A percentile compares a stretch with the other conserved stretches of the same genome.
These are phyloP conservation scores for Xylariales sp. DNA, from an alignment of 2,329 filamentous ascomycete species.

Conservation along the genomic window DNA sequence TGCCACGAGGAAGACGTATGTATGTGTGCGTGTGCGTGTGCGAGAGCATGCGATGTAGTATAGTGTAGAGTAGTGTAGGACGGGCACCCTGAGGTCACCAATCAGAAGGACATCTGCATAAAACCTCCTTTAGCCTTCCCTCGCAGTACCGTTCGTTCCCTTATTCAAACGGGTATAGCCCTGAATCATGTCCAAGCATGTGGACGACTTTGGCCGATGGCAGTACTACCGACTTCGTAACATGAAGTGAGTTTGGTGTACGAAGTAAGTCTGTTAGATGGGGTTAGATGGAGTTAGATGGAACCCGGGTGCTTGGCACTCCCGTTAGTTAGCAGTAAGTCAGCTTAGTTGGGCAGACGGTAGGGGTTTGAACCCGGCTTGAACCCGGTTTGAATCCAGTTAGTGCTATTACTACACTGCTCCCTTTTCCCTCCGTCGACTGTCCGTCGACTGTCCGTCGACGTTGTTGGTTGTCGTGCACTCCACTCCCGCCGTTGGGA, in stretches of 20 bases:
- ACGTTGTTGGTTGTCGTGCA: background rate
- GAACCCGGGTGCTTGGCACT: constrained; percentile 11
- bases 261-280: background rate
- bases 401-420: background rate
- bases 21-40: no score
- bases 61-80: background rate
- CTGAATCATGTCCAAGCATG: constrained; percentile 1
- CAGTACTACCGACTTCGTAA: constrained; percentile 2
- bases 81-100: background rate
- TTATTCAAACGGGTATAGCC: constrained; percentile 1
- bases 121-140: background rate
- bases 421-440: no score
- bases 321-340: constrained; percentile 21
- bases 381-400: background rate
- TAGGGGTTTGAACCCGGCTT: background rate
- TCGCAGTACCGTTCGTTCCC: no score
- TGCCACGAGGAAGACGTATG: constrained; percentile 2
- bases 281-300: background rate
- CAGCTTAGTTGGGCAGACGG: background rate
- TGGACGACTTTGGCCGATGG: background rate
- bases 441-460: background rate
- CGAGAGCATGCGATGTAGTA: no score
- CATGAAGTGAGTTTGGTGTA: constrained; percentile 1
- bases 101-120: background rate
- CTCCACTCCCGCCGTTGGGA: background rate